Conservation (phyloP, 73 alveolate genomes). For the Breviolum minutum region DNA sequence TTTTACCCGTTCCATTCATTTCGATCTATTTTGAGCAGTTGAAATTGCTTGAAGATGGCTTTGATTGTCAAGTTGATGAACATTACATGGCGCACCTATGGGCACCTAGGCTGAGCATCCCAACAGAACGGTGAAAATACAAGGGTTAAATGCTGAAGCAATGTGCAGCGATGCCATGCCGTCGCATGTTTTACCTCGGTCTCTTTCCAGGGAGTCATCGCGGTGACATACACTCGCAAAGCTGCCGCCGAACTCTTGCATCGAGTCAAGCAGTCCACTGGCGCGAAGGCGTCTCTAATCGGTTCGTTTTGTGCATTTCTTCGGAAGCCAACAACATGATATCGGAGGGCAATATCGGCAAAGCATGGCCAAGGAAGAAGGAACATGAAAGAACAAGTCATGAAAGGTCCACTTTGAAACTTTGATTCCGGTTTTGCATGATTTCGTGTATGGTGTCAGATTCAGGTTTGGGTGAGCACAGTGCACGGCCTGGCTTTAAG, state of each 20-base stretch:
- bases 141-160: no score
- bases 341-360: neutral
- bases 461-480: slow-evolving; percentile 66
- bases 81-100: neutral
- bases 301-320: no score
- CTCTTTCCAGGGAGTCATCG: neutral
- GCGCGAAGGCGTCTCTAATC: neutral
- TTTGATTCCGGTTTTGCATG: no score
- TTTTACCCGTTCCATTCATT: neutral
- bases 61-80: neutral
- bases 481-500: slow-evolving; percentile 82
- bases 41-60: no score
- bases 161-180: no score
- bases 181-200: no score
- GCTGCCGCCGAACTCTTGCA: slow-evolving; percentile 56
- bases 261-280: slow-evolving; percentile 6
- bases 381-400: no score
- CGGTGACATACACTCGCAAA: slow-evolving; percentile 88
- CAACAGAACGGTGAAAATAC: no score
- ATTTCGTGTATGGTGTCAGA: neutral
- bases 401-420: no score
- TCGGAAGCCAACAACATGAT: no score
- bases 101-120: neutral
- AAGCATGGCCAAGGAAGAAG: neutral
- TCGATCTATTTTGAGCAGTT: no score